Evolutionary conservation across 257 asterid genomes (phyloP).

Genomic region (Jacaranda copaia): DNA sequence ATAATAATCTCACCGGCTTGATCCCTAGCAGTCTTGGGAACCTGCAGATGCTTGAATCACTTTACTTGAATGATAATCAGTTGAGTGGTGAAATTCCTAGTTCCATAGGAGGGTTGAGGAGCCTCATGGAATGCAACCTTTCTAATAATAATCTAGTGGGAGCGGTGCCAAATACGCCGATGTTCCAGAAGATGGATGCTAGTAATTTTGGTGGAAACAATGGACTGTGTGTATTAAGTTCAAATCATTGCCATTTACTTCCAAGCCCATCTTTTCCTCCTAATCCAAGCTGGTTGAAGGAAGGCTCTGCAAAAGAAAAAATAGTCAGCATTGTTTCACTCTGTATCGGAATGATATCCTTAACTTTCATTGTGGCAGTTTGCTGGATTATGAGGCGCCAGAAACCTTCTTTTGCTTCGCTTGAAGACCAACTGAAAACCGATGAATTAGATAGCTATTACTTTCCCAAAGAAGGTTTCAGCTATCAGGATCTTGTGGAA

Average conservation of each 20-base stretch:
- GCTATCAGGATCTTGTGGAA: slow-evolving; percentile 74
- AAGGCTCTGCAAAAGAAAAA: slow-evolving; percentile 56
- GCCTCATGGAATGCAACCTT: slow-evolving; percentile 80
- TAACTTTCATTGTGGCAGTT: slow-evolving; percentile 57
- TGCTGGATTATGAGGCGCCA: slow-evolving; percentile 62
- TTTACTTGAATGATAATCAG: slow-evolving; percentile 73
- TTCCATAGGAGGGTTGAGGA: slow-evolving; percentile 68
- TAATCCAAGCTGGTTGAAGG: slow-evolving; percentile 53
- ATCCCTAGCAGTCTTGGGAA: slow-evolving; percentile 72
- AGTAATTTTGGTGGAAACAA: slow-evolving; percentile 76
- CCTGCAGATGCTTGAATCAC: slow-evolving; percentile 82
- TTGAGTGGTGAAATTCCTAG: slow-evolving; percentile 83
- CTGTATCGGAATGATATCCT: slow-evolving; percentile 59
- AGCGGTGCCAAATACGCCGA: slow-evolving; percentile 68
- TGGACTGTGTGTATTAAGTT: slow-evolving; percentile 52
- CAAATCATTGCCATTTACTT: slow-evolving; percentile 48
- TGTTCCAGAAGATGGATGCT: slow-evolving; percentile 70
- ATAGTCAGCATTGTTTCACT: slow-evolving; percentile 63
- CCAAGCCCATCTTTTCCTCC: slow-evolving; percentile 39
- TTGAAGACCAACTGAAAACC: slow-evolving; percentile 48
- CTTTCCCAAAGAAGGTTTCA: slow-evolving; percentile 74
- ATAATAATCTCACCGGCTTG: slow-evolving; percentile 65
- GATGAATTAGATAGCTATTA: slow-evolving; percentile 65
- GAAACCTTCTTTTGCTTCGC: slow-evolving; percentile 45
- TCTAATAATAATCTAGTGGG: slow-evolving; percentile 80